Conservation (phyloP, 176 grass and related monocot genomes). For the Bolboschoenus planiculmis region DNA sequence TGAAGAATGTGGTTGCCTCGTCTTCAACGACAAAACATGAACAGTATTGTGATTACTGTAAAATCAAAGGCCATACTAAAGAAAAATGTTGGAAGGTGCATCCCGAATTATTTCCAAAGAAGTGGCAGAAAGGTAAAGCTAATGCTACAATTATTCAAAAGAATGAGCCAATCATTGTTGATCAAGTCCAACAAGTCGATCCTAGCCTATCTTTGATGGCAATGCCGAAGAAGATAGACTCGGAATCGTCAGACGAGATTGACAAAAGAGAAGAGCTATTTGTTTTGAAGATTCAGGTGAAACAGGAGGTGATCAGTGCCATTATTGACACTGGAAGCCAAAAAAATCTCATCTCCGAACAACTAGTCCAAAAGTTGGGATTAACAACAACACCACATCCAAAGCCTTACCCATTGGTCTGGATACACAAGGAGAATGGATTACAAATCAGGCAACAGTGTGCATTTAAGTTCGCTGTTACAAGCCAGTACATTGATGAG, state of each 20-base stretch:
- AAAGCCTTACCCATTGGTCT: background rate
- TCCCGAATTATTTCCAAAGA: slow-evolving; percentile 1
- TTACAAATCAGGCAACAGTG: background rate
- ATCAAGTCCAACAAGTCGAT: slow-evolving; percentile 5
- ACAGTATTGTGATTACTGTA: background rate
- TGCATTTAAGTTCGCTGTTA: background rate
- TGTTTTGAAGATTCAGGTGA: background rate
- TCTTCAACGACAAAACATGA: background rate
- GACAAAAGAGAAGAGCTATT: background rate
- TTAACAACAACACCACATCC: slow-evolving; percentile 16
- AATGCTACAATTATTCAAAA: background rate
- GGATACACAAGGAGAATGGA: slow-evolving; percentile 8
- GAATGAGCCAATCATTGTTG: background rate
- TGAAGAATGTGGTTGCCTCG: background rate
- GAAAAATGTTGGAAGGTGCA: background rate
- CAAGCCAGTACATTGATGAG: slow-evolving; percentile 14
- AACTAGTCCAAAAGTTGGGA: slow-evolving; percentile 10
- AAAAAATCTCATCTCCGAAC: slow-evolving; percentile 5
- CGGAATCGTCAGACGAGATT: background rate
- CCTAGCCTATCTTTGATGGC: slow-evolving; percentile 20
- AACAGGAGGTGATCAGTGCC: background rate
- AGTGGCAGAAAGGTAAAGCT: slow-evolving; percentile 1
- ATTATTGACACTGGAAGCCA: slow-evolving; percentile 9
- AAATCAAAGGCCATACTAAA: background rate
- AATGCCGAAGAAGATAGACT: slow-evolving; percentile 13